A percentile compares a stretch with the other conserved stretches of the same genome.
phyloP scores from a whole-genome alignment of 768 basidiomycete genomes.

The Lactarius trivialis region DNA sequence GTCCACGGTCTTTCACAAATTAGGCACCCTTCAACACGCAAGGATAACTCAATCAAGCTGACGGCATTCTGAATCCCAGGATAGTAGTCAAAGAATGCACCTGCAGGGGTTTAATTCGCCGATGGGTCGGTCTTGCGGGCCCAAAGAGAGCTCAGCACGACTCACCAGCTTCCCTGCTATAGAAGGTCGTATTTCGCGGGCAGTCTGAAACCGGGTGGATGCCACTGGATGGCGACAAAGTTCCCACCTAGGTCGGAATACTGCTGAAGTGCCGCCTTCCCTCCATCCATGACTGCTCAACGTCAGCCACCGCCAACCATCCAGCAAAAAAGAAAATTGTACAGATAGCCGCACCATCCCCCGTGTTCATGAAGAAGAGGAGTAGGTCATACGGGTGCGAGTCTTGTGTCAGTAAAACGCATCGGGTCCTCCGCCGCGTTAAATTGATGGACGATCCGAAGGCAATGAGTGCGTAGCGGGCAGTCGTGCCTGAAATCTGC shows the following conservation, averaged over 20 bases:
- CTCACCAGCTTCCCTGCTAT: conserved; percentile 36
- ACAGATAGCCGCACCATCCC: conserved; percentile 33
- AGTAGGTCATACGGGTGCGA: conserved; percentile 39
- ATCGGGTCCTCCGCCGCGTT: conserved; percentile 39
- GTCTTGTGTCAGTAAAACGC: conserved; percentile 36
- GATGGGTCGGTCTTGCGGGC: background rate
- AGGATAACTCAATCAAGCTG: conserved; percentile 14
- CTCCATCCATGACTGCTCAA: conserved; percentile 36
- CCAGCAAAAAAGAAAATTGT: background rate
- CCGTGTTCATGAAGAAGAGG: conserved; percentile 41
- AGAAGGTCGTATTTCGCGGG: conserved; percentile 36
- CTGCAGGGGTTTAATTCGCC: conserved; percentile 17
- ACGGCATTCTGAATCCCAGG: conserved; percentile 40
- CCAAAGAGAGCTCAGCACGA: background rate
- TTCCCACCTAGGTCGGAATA: conserved; percentile 42
- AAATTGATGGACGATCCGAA: conserved; percentile 32
- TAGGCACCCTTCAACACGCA: background rate
- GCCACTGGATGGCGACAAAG: conserved; percentile 41
- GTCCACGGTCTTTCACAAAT: conserved; percentile 30
- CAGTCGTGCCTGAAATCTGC: conserved; percentile 44
- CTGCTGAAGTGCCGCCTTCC: conserved; percentile 36
- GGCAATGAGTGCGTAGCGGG: conserved; percentile 35
- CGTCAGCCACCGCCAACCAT: background rate
- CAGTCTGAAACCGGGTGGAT: conserved; percentile 42
- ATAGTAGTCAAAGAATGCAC: conserved; percentile 45